Evolutionary conservation across 78 protist genomes (phyloP).

Genomic region (Goniomonas avonlea): DNA sequence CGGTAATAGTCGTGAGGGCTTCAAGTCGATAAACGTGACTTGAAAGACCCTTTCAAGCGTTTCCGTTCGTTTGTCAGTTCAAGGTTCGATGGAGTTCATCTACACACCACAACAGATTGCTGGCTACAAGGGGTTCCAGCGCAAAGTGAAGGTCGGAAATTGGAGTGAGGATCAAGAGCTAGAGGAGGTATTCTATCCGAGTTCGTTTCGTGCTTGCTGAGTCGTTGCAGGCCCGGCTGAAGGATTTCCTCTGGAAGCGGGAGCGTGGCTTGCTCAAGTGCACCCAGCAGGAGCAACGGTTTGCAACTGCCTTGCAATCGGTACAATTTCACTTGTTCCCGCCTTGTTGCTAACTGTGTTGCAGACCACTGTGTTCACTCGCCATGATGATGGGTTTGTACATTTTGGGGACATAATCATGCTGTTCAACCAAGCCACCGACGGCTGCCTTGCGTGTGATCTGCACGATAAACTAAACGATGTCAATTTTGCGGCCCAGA

Average conservation of each 20-base stretch:
- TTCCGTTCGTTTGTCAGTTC: too few relatives aligned
- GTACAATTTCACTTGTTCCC: not conserved
- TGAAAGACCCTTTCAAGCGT: too few relatives aligned
- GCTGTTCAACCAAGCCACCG: conserved; percentile 27
- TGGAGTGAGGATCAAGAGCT: conserved; percentile 10
- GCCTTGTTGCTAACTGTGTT: not conserved
- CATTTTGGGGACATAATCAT: conserved; percentile 20
- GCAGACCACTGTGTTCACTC: not conserved
- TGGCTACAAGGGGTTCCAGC: conserved; percentile 17
- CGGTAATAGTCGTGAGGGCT: too few relatives aligned
- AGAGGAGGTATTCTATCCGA: too few relatives aligned
- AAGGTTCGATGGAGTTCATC: conserved; percentile 20
- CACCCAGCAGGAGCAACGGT: conserved; percentile 12
- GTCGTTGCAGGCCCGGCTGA: not conserved
- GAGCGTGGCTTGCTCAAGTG: conserved; percentile 11
- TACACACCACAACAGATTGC: conserved; percentile 17
- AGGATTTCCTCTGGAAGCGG: not conserved
- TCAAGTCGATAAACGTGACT: too few relatives aligned
- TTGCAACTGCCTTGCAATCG: conserved; percentile 1
- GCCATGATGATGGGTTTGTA: not conserved
- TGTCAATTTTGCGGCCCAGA: not conserved
- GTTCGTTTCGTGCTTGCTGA: too few relatives aligned
- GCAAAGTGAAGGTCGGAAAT: conserved; percentile 3
- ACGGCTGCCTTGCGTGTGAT: conserved; percentile 27
- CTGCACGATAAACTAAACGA: not conserved